A percentile compares a stretch with the other conserved stretches of the same genome.
Evolutionary conservation across 768 basidiomycete species (phyloP).

Genomic region (Termitomyces sp.): DNA sequence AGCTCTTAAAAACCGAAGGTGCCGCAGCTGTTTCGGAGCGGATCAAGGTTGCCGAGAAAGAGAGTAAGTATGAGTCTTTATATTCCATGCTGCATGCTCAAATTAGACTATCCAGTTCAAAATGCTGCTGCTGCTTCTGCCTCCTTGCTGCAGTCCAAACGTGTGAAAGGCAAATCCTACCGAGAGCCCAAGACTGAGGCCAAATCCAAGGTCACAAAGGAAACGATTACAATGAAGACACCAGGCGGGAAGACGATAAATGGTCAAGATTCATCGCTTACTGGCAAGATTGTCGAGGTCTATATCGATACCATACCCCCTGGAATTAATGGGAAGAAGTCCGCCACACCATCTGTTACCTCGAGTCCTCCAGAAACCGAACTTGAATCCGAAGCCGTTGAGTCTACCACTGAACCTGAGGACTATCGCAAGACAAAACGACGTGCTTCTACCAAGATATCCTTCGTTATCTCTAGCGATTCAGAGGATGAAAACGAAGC

Average conservation of each 20-base stretch:
- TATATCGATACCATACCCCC: slow-evolving; percentile 39
- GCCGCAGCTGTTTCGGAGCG: slow-evolving; percentile 55
- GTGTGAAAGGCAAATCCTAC: slow-evolving; percentile 74
- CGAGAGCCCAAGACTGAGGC: slow-evolving; percentile 41
- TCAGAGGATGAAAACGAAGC: slow-evolving; percentile 36
- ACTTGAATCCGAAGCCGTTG: slow-evolving; percentile 28
- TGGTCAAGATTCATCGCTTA: slow-evolving; percentile 2
- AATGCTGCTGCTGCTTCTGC: slow-evolving; percentile 44
- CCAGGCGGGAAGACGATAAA: slow-evolving; percentile 9
- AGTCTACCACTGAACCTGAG: slow-evolving; percentile 27
- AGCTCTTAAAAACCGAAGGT: slow-evolving; percentile 63
- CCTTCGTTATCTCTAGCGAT: slow-evolving; percentile 53
- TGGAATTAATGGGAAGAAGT: slow-evolving; percentile 17
- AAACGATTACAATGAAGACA: slow-evolving; percentile 1
- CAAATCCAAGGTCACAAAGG: slow-evolving; percentile 1
- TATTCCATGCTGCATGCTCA: not conserved
- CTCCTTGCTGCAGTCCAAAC: slow-evolving; percentile 50
- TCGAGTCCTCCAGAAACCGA: slow-evolving; percentile 34
- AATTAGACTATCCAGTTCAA: slow-evolving; percentile 33
- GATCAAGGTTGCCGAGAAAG: slow-evolving; percentile 61
- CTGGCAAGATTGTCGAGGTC: slow-evolving; percentile 44
- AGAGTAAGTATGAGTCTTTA: slow-evolving; percentile 37
- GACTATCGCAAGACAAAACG: slow-evolving; percentile 32
- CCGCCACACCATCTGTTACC: slow-evolving; percentile 28
- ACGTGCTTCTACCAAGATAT: slow-evolving; percentile 34